Base-by-base conservation (phyloP, 495 filamentous ascomycete species). In the Aspergillus affinis region DNA sequence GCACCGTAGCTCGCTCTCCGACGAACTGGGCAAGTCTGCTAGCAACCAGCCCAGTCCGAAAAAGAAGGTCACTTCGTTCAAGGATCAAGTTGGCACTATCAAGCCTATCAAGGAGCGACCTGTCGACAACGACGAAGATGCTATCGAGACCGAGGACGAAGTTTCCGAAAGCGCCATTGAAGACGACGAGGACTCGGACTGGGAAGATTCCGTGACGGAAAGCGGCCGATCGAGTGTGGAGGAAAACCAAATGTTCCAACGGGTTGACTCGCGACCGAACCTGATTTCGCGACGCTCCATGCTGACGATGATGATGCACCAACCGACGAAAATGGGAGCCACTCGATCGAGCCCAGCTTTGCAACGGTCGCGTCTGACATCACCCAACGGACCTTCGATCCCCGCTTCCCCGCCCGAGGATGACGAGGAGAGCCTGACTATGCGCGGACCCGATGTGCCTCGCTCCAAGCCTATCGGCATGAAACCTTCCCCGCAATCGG, bases 181-280 rank as follows among this genome's bases (percentile, higher is more conserved):
- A 57, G 92, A 96, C 54, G 93, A 95, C 48, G 90, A 92, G 50
- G 89, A 88, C 26, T 91, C 82, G 12, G 90, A 94, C 57, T 96
- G 92, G 91, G 92, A 96, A 69, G 93, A 97, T 63, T 94, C 92
- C 8, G 84, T 88, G n/a, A 92, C 92, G 32, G 90, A 95, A 59
- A 95, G 87, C 65, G 91, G 86, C 21, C 87, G 85, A 55, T 90
- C 91, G 0, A 93, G 88, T 66, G 80, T 90, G 23, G 89, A 93
- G 56, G 91, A 94, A 19, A 86, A 84, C 60, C 78, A 85, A 55
- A 78, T 90, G 63, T 98, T 98, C 81, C 85, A 91, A 69, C 86
- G 94, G 7, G 92, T 98, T 29, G 92, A 97, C 69, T 97, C 93
- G 19, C 84, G 86, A 63, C 87, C 90, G 2, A 90, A 96, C 61